Evolutionary conservation across 2,329 filamentous ascomycete species (phyloP), one percentile per base, ranked within the genome.

Genomic region (Epichloe gansuensis): DNA sequence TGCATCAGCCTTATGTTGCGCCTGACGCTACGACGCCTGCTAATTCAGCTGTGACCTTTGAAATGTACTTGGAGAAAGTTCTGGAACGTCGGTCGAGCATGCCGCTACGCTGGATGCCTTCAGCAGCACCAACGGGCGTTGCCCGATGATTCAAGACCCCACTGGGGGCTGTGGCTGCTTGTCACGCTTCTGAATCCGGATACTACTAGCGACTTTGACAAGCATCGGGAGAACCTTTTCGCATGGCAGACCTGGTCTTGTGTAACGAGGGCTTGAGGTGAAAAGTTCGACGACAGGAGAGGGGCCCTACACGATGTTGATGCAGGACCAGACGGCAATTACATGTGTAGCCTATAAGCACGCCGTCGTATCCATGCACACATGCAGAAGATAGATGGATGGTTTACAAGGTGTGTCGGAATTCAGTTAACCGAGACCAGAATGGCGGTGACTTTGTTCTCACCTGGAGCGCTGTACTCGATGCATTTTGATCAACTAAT

Each of bases 181-280:
- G 51, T 43, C 49, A 35, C 38, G 44, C 38, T 38, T 48, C 52
- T 51, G 43, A 46, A 53, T 51, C 17, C 13, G 49, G 52, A 39
- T 48, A 51, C 52, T 46, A 38, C 44, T 53, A 51, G 52, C 52
- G 52, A 53, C 45, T 23, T 48, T 36, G 51, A 40, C 44, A 48
- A 43, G 45, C 52, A 53, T 44, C 25, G 49, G 39, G 40, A 49
- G 44, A 51, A 38, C 45, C 35, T 39, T 31, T 42, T 44, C 27
- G 49, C 52, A 44, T 51, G 52, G 51, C 49, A 25, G 41, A 49
- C 49, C 45, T 42, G 47, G 49, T 35, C 34, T 51, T 51, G 52
- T 53, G 52, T 46, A 41, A 50, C 52, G 12, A 40, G 13, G 41
- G 41, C 31, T 40, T 31, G 27, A 44, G 34, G 39, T 40, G 51